Percentiles rank a stretch among this genome's conserved stretches.
These are phyloP conservation scores for Diospyros kaki DNA, from an alignment of 148 eudicot genomes.

Conservation along the genomic window DNA sequence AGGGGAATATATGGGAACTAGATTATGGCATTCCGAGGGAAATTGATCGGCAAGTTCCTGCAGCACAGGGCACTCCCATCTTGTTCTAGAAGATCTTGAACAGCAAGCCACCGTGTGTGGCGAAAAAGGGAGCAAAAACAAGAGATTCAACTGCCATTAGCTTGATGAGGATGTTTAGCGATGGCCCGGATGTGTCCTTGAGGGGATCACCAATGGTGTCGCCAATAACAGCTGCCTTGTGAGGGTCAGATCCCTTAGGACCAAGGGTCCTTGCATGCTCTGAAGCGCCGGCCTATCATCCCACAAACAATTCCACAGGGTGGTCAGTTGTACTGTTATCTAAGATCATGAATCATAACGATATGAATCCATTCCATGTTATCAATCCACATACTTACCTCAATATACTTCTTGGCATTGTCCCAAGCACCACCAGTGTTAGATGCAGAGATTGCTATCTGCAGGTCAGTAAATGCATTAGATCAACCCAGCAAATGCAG, in stretches of 20 bases:
- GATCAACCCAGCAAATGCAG: too few species aligned
- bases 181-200: constrained; percentile 94
- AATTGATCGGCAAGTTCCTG: background rate
- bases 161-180: constrained; percentile 88
- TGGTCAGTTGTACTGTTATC: background rate
- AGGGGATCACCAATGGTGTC: constrained; percentile 94
- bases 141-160: constrained; percentile 95
- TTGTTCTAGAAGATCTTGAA: constrained; percentile 60
- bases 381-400: constrained; percentile 35
- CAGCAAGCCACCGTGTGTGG: constrained; percentile 86
- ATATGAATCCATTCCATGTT: background rate
- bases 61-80: background rate
- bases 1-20: background rate
- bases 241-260: constrained; percentile 84
- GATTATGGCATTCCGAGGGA: constrained; percentile 1
- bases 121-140: constrained; percentile 95
- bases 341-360: background rate
- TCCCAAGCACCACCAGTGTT: constrained; percentile 27
- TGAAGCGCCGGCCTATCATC: constrained; percentile 66
- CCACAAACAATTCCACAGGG: background rate
- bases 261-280: constrained; percentile 76
- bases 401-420: constrained; percentile 83
- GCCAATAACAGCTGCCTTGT: constrained; percentile 91
- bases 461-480: constrained; percentile 1
- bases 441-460: constrained; percentile 90